Evolutionary conservation across 1,284 basidiomycete species (phyloP).

Genomic region (Ustilago tritici): DNA sequence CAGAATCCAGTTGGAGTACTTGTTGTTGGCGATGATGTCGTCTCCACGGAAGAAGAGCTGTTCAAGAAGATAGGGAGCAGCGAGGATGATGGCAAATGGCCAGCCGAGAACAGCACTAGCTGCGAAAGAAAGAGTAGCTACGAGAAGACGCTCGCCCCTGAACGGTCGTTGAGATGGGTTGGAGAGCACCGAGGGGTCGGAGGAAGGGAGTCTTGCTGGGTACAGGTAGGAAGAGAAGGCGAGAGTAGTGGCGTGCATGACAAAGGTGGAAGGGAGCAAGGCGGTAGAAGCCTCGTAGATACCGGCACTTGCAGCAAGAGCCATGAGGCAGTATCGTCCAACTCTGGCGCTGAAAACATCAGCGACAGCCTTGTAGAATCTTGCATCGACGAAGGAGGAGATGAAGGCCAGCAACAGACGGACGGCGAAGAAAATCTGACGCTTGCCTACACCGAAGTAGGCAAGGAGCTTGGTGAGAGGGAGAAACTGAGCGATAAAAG

Average conservation of each 20-base stretch:
- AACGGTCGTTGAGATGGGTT: constrained; percentile 44
- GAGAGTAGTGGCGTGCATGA: constrained; percentile 88
- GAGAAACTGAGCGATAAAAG: constrained; percentile 78
- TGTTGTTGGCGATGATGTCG: constrained; percentile 36
- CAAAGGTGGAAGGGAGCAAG: constrained; percentile 84
- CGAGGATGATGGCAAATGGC: constrained; percentile 90
- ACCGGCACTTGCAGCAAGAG: constrained; percentile 85
- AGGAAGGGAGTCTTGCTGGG: constrained; percentile 72
- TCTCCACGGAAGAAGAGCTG: constrained; percentile 84
- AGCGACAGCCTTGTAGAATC: constrained; percentile 83
- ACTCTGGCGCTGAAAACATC: constrained; percentile 87
- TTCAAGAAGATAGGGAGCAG: constrained; percentile 89
- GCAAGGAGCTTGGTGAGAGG: constrained; percentile 36
- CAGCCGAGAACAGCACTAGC: constrained; percentile 90
- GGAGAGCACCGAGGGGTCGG: constrained; percentile 35
- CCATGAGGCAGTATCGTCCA: constrained; percentile 89
- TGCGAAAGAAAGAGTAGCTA: constrained; percentile 80
- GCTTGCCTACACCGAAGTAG: constrained; percentile 71
- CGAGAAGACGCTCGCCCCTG: constrained; percentile 62
- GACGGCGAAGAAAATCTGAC: constrained; percentile 87
- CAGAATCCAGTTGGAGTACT: constrained; percentile 23
- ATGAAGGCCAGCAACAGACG: constrained; percentile 82
- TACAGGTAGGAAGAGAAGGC: constrained; percentile 83
- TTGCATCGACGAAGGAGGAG: constrained; percentile 83
- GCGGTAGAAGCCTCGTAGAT: constrained; percentile 88